Percentiles rank a stretch among this genome's conserved stretches.
These are phyloP conservation scores for Tolypocladium tropicale DNA, from an alignment of 2,329 filamentous ascomycete genomes.

Conservation along the genomic window DNA sequence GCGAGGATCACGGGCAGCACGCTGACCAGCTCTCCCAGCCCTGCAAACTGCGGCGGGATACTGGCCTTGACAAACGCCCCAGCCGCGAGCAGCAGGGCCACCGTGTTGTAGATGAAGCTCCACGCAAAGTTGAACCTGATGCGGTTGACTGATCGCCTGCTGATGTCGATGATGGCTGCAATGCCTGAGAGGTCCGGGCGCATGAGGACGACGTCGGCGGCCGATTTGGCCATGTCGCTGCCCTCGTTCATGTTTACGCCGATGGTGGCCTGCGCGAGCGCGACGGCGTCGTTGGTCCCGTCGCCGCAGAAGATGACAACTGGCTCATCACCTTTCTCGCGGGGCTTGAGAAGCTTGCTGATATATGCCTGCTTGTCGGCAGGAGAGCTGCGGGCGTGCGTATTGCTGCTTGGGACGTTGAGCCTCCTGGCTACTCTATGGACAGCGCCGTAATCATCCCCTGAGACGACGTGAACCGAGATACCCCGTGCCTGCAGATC, in stretches of 20 bases:
- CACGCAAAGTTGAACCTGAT: slow-evolving; percentile 60
- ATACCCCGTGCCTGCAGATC: slow-evolving; percentile 27
- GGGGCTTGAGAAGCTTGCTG: slow-evolving; percentile 24
- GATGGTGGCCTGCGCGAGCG: slow-evolving; percentile 59
- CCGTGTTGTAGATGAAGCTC: slow-evolving; percentile 59
- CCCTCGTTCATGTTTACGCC: slow-evolving; percentile 57
- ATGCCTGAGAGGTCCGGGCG: slow-evolving; percentile 45
- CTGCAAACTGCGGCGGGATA: slow-evolving; percentile 52
- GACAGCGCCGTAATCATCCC: slow-evolving; percentile 43
- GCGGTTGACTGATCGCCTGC: slow-evolving; percentile 31
- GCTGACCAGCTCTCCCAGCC: slow-evolving; percentile 63
- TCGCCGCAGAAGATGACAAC: slow-evolving; percentile 28
- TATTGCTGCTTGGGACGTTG: slow-evolving; percentile 24
- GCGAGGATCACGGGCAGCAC: slow-evolving; percentile 58
- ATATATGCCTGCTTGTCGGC: slow-evolving; percentile 37
- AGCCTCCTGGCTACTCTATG: slow-evolving; percentile 26
- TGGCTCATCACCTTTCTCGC: neutral
- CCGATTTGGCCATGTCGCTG: slow-evolving; percentile 54
- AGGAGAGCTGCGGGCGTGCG: slow-evolving; percentile 32
- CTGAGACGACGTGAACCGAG: slow-evolving; percentile 37
- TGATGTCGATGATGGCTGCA: slow-evolving; percentile 45
- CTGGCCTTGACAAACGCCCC: slow-evolving; percentile 49
- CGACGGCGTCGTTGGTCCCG: slow-evolving; percentile 69
- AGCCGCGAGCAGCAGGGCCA: slow-evolving; percentile 55
- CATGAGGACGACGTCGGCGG: slow-evolving; percentile 61